These are phyloP conservation scores for Malassezia yamatoensis DNA, from an alignment of 1,284 basidiomycete species.

Conservation along the genomic window DNA sequence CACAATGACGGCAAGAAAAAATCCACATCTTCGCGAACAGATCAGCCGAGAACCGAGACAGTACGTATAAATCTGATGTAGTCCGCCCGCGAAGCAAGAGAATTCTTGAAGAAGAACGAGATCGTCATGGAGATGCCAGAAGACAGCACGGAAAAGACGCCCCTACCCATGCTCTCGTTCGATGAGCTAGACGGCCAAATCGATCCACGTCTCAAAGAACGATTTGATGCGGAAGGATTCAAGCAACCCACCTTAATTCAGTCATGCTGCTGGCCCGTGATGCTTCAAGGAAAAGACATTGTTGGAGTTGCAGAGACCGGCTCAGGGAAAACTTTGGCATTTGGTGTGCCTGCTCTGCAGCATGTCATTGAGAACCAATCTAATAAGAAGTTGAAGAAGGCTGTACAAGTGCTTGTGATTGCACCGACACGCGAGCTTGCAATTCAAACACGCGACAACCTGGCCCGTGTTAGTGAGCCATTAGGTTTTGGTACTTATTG, in stretches of 20 bases:
- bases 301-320: constrained; percentile 95
- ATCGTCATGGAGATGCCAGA: constrained; percentile 46
- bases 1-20: background rate
- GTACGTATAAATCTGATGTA: constrained; percentile 6
- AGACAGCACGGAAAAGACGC: constrained; percentile 50
- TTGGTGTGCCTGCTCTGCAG: constrained; percentile 78
- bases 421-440: constrained; percentile 91
- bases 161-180: constrained; percentile 63
- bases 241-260: constrained; percentile 89
- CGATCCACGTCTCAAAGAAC: constrained; percentile 53
- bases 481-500: constrained; percentile 72
- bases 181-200: constrained; percentile 62
- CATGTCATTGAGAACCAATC: constrained; percentile 44
- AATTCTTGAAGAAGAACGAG: constrained; percentile 37
- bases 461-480: constrained; percentile 65
- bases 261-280: constrained; percentile 85
- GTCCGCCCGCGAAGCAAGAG: constrained; percentile 44
- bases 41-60: background rate
- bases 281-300: constrained; percentile 71
- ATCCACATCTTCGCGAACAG: no score
- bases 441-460: constrained; percentile 80
- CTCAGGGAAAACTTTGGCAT: constrained; percentile 84
- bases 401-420: constrained; percentile 69
- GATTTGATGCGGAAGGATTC: constrained; percentile 61
- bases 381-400: constrained; percentile 39